Evolutionary conservation across 139 green algal genomes (phyloP).

Genomic region (Micractinium conductrix): DNA sequence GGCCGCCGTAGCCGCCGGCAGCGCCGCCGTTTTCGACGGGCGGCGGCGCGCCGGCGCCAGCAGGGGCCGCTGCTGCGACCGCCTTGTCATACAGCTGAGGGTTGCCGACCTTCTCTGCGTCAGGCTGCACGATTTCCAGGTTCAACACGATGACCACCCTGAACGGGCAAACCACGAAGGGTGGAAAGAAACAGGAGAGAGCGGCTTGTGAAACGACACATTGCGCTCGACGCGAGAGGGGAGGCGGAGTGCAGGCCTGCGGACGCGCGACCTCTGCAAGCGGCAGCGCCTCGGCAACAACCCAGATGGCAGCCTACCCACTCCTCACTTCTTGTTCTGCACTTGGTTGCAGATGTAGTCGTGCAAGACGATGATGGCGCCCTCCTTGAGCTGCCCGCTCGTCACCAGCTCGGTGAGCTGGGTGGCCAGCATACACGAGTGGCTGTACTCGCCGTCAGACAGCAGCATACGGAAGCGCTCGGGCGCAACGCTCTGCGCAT

Average conservation of each 20-base stretch:
- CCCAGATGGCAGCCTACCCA: no score
- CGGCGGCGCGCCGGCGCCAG: not conserved
- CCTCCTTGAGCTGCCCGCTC: conserved; percentile 45
- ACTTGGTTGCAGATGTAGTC: conserved; percentile 59
- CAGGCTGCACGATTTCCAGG: conserved; percentile 9
- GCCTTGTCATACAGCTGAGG: conserved; percentile 11
- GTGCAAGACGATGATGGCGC: conserved; percentile 64
- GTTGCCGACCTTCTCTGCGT: conserved; percentile 19
- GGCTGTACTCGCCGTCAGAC: conserved; percentile 62
- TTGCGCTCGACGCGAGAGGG: no score
- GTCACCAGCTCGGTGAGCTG: conserved; percentile 76
- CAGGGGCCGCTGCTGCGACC: not conserved
- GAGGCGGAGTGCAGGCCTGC: not conserved
- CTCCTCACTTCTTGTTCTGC: conserved; percentile 42
- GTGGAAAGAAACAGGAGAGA: no score
- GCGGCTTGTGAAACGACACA: no score
- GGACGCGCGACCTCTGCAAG: no score
- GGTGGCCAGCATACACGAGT: conserved; percentile 79
- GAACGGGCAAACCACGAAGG: not conserved
- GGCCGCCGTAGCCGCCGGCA: not conserved
- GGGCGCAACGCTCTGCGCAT: conserved; percentile 5
- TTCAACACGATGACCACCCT: conserved; percentile 49
- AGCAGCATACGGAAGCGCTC: conserved; percentile 71
- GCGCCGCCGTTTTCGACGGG: not conserved
- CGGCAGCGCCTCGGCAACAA: not conserved